Percentiles rank a stretch among this genome's conserved stretches.
Conservation (phyloP, 495 filamentous ascomycete species). For the Talaromyces liani region DNA sequence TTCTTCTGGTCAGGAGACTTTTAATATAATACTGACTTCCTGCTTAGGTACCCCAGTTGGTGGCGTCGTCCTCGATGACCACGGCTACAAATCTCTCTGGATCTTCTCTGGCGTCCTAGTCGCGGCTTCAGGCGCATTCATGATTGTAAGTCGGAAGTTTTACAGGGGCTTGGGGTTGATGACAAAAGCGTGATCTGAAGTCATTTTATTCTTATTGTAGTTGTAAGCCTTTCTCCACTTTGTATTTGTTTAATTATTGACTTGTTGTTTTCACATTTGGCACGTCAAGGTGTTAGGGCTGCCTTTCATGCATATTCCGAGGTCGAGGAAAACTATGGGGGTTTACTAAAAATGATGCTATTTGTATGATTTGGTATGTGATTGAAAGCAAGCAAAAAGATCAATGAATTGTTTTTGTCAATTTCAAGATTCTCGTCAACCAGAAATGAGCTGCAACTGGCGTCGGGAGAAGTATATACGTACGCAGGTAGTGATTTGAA, state of each 20-base stretch:
- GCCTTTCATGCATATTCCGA: too few species aligned
- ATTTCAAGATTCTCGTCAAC: too few species aligned
- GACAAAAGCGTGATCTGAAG: constrained; percentile 1
- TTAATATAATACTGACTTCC: background rate
- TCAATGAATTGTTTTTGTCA: too few species aligned
- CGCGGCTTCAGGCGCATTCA: background rate
- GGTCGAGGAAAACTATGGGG: too few species aligned
- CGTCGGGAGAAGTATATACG: too few species aligned
- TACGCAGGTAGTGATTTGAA: too few species aligned
- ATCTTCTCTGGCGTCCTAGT: constrained; percentile 1
- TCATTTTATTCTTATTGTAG: background rate
- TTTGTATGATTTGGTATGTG: too few species aligned
- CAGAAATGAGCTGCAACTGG: too few species aligned
- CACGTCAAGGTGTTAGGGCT: background rate
- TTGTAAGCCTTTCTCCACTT: background rate
- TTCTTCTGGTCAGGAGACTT: background rate
- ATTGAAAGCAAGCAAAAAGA: too few species aligned
- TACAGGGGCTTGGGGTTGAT: background rate
- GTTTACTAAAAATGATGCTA: too few species aligned
- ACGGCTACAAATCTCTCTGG: constrained; percentile 1
- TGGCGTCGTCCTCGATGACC: constrained; percentile 4
- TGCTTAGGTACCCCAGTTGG: constrained; percentile 4
- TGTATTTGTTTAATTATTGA: background rate
- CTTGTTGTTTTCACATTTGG: background rate
- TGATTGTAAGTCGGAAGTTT: background rate